phyloP scores from a whole-genome alignment of 1,284 basidiomycete species.

The Phellopilus nigrolimitatus region DNA sequence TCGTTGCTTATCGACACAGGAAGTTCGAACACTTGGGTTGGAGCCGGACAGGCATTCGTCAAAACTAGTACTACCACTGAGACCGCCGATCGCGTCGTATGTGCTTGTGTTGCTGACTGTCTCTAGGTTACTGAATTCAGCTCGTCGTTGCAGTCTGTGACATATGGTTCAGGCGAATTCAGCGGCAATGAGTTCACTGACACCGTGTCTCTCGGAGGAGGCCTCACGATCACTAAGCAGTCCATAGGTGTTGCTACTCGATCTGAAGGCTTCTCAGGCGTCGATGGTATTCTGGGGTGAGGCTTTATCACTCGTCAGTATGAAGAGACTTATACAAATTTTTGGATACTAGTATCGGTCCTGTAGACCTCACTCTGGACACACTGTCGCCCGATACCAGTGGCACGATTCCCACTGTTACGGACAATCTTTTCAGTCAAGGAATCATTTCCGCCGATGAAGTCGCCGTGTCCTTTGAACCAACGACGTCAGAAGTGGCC shows the following conservation, averaged over 20 bases:
- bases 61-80: constrained; percentile 42
- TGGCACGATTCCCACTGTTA: constrained; percentile 21
- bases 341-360: constrained; percentile 19
- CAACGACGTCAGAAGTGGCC: constrained; percentile 15
- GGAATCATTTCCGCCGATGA: constrained; percentile 18
- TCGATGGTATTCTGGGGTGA: constrained; percentile 24
- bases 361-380: constrained; percentile 20
- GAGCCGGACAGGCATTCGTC: constrained; percentile 40
- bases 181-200: constrained; percentile 23
- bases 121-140: background rate
- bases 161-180: constrained; percentile 23
- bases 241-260: constrained; percentile 23
- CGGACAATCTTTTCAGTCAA: constrained; percentile 23
- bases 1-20: constrained; percentile 28
- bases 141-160: constrained; percentile 19
- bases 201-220: constrained; percentile 21
- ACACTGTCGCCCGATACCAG: constrained; percentile 19
- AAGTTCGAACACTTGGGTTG: constrained; percentile 59
- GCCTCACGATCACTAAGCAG: constrained; percentile 21
- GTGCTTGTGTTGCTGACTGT: constrained; percentile 22
- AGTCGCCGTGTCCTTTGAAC: constrained; percentile 21
- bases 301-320: too few relatives aligned
- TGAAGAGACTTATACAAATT: background rate
- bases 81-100: constrained; percentile 36
- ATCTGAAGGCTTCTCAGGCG: constrained; percentile 22